Percentiles rank a stretch among this genome's conserved stretches.
These are phyloP conservation scores for Osmanthus fragrans DNA, from an alignment of 257 asterid species.

Conservation along the genomic window DNA sequence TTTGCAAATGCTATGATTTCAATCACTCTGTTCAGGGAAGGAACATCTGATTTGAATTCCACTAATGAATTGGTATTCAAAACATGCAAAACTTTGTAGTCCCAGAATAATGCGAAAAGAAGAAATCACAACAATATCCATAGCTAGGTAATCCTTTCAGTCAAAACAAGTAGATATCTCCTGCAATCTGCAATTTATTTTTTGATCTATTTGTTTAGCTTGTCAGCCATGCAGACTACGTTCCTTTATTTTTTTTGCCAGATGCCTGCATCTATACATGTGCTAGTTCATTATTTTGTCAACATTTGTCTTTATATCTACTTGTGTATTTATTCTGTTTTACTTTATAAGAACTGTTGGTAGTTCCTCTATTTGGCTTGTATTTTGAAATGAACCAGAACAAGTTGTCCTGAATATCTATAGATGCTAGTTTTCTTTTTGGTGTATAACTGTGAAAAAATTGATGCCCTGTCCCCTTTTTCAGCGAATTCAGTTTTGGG, in stretches of 20 bases:
- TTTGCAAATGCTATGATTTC: background rate
- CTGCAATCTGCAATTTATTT: background rate
- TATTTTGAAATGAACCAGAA: background rate
- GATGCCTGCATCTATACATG: background rate
- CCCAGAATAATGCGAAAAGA: background rate
- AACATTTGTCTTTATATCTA: background rate
- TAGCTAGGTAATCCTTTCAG: background rate
- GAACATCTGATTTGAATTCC: background rate
- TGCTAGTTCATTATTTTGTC: background rate
- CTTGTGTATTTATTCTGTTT: background rate
- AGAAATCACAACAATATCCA: background rate
- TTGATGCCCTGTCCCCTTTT: background rate
- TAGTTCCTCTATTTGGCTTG: background rate
- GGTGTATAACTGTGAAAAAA: background rate
- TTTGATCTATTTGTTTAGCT: background rate
- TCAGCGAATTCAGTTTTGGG: slow-evolving; percentile 7
- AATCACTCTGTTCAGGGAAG: background rate
- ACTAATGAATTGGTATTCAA: background rate
- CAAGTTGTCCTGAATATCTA: background rate
- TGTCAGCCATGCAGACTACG: background rate
- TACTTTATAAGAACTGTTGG: background rate
- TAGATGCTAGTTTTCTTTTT: background rate
- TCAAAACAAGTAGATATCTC: background rate
- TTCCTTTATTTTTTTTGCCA: background rate
- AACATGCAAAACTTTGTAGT: background rate